Percentiles rank a stretch among this genome's conserved stretches.
Evolutionary conservation across 148 eudicot genomes (phyloP).

Genomic region (Rhododendron ovatum): DNA sequence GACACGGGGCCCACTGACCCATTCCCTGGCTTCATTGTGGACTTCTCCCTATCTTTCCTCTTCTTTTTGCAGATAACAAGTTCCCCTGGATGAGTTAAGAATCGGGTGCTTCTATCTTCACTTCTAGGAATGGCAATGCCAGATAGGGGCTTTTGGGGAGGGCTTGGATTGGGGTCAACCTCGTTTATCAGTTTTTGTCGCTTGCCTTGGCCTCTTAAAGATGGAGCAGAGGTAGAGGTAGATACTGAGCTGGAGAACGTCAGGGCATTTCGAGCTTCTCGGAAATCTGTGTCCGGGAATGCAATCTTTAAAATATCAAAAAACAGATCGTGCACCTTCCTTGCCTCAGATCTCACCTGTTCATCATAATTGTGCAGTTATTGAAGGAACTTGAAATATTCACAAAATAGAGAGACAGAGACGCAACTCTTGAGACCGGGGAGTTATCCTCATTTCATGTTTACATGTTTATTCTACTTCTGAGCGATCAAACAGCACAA

Average conservation of each 20-base stretch:
- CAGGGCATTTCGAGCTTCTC: slow-evolving; percentile 62
- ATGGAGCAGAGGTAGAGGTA: slow-evolving; percentile 38
- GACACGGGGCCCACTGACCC: slow-evolving; percentile 72
- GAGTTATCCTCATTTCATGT: not conserved
- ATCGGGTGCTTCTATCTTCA: slow-evolving; percentile 44
- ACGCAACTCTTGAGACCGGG: too few relatives aligned
- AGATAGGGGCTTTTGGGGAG: slow-evolving; percentile 42
- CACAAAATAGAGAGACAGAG: too few relatives aligned
- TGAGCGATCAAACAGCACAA: not conserved
- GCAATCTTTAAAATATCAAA: slow-evolving; percentile 70
- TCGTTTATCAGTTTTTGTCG: slow-evolving; percentile 57
- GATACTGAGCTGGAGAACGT: slow-evolving; percentile 51
- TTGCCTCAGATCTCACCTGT: slow-evolving; percentile 90
- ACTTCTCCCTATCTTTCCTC: slow-evolving; percentile 86
- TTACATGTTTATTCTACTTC: not conserved
- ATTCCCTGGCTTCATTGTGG: slow-evolving; percentile 39
- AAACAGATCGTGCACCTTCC: slow-evolving; percentile 84
- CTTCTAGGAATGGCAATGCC: slow-evolving; percentile 29
- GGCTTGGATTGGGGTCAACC: slow-evolving; percentile 48
- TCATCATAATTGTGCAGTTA: slow-evolving; percentile 6
- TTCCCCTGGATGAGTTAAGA: slow-evolving; percentile 82
- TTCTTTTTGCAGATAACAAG: slow-evolving; percentile 89
- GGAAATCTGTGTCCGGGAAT: slow-evolving; percentile 72
- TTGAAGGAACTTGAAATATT: not conserved
- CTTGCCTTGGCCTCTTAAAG: slow-evolving; percentile 54